Percentiles rank a stretch among this genome's conserved stretches.
Conservation (phyloP, 305 asterid species). For the Petunia hybrid region DNA sequence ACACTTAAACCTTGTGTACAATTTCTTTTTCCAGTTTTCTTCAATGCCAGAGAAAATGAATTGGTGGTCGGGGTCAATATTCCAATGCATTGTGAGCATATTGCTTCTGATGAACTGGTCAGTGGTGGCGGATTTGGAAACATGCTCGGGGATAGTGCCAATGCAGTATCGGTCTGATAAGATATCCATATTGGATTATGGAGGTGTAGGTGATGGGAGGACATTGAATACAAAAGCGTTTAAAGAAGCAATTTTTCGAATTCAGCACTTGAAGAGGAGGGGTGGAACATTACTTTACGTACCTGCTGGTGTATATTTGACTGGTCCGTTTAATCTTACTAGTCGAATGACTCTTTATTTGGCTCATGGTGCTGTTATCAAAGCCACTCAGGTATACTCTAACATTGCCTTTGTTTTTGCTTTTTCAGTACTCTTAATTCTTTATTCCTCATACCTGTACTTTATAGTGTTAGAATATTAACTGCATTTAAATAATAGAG, state of each 20-base stretch:
- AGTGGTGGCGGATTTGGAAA: conserved; percentile 49
- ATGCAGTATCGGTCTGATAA: conserved; percentile 74
- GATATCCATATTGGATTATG: conserved; percentile 84
- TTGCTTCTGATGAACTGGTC: conserved; percentile 37
- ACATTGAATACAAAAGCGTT: conserved; percentile 92
- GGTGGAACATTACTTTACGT: conserved; percentile 90
- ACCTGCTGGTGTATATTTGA: conserved; percentile 89
- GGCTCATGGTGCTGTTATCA: conserved; percentile 83
- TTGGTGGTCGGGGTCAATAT: conserved; percentile 3
- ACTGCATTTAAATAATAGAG: background rate
- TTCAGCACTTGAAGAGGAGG: conserved; percentile 75
- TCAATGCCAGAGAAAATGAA: conserved; percentile 13
- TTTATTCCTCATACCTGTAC: background rate
- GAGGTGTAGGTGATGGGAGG: conserved; percentile 91
- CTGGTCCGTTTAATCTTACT: conserved; percentile 85
- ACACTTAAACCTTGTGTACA: background rate
- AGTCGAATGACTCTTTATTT: conserved; percentile 97
- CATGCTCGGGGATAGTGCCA: conserved; percentile 94
- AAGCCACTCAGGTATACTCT: conserved; percentile 69
- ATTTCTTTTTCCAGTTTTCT: background rate
- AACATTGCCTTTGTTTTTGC: background rate
- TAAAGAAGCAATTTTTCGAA: conserved; percentile 77
- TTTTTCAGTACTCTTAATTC: background rate
- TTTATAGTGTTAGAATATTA: background rate
- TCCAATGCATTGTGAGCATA: conserved; percentile 37